A percentile compares a stretch with the other conserved stretches of the same genome.
Conservation (phyloP, 768 basidiomycete species). For the Omphalotus guepiniiformis region DNA sequence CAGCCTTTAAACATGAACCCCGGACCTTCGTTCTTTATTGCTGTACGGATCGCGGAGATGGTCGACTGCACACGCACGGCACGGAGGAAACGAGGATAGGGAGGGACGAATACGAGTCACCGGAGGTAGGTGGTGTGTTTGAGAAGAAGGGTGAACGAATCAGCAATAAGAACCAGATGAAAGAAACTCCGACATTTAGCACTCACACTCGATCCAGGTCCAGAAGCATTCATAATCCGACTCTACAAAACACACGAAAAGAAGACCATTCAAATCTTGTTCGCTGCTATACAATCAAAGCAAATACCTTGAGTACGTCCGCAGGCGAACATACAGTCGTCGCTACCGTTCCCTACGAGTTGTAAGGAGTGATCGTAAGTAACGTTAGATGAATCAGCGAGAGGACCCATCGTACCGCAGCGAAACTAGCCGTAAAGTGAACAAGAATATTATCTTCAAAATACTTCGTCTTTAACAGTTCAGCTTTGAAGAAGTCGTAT, state of each 20-base stretch:
- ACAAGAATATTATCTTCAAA: conserved; percentile 79
- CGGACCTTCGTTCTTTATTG: conserved; percentile 69
- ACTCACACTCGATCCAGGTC: conserved; percentile 71
- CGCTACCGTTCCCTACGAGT: conserved; percentile 71
- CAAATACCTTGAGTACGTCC: conserved; percentile 78
- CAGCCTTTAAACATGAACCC: conserved; percentile 95
- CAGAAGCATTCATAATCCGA: conserved; percentile 89
- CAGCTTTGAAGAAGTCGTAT: conserved; percentile 90
- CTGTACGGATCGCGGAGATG: conserved; percentile 59
- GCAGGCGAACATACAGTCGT: conserved; percentile 89
- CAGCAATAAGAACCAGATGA: neutral
- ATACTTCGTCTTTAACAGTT: conserved; percentile 64
- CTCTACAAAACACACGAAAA: conserved; percentile 28
- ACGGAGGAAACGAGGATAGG: neutral
- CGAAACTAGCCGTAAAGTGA: conserved; percentile 85
- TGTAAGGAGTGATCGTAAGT: neutral
- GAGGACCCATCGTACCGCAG: conserved; percentile 52
- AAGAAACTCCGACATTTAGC: neutral
- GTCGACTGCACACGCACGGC: too few species aligned
- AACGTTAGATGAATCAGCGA: neutral
- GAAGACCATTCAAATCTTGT: neutral
- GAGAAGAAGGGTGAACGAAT: neutral
- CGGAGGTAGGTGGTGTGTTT: neutral
- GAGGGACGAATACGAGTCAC: neutral
- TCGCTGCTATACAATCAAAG: too few species aligned